A percentile compares a stretch with the other conserved stretches of the same genome.
Conservation (phyloP, 805 yeast species). For the Candida takata region DNA sequence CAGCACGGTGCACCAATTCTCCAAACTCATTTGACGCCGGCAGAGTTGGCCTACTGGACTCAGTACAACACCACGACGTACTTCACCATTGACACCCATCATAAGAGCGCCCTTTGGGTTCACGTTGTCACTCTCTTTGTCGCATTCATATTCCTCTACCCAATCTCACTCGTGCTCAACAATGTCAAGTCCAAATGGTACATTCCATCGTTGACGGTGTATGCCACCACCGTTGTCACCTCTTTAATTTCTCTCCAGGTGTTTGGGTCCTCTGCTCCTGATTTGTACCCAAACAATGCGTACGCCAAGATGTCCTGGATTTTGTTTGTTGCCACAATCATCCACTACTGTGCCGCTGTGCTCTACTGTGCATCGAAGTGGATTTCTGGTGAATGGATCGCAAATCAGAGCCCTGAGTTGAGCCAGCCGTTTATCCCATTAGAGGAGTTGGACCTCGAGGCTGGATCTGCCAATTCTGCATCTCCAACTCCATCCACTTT, state of each 20-base stretch:
- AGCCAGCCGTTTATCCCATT: conserved; percentile 23
- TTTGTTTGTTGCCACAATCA: conserved; percentile 42
- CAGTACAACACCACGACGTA: conserved; percentile 70
- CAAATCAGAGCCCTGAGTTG: conserved; percentile 7
- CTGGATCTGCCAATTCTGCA: conserved; percentile 4
- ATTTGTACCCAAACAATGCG: conserved; percentile 70
- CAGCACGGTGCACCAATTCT: conserved; percentile 73
- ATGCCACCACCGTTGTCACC: conserved; percentile 37
- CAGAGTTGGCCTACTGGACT: conserved; percentile 74
- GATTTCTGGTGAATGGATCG: conserved; percentile 26
- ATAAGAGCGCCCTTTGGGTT: conserved; percentile 42
- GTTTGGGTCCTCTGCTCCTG: conserved; percentile 53
- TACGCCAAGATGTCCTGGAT: conserved; percentile 62
- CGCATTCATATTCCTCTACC: conserved; percentile 53
- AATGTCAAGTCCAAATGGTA: conserved; percentile 53
- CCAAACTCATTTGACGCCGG: conserved; percentile 55
- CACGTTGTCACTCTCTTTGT: conserved; percentile 44
- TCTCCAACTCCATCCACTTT: conserved; percentile 21
- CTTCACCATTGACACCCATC: conserved; percentile 46
- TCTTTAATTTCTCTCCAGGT: conserved; percentile 51
- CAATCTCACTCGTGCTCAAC: conserved; percentile 59
- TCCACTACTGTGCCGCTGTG: conserved; percentile 51
- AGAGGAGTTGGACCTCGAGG: conserved; percentile 24
- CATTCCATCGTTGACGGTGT: conserved; percentile 46
- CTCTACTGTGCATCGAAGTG: conserved; percentile 40